Evolutionary conservation across 345 rosid species (phyloP).

Genomic region (Raphanus raphanistrum): DNA sequence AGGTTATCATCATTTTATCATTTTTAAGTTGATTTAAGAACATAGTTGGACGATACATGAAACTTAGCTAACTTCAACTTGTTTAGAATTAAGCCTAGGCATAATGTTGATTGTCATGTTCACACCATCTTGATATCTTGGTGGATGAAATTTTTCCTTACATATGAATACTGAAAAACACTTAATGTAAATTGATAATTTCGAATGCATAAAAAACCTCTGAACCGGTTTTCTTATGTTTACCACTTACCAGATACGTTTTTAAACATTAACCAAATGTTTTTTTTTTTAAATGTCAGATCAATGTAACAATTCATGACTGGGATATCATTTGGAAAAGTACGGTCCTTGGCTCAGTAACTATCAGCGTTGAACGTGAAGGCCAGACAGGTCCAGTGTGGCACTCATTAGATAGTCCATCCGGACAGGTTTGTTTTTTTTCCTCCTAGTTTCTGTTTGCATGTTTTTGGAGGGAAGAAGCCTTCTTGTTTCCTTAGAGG

Average conservation of each 20-base stretch:
- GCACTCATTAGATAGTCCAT: constrained; percentile 83
- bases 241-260: background rate
- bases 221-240: constrained; percentile 8
- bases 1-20: constrained; percentile 51
- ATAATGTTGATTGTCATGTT: background rate
- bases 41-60: background rate
- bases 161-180: background rate
- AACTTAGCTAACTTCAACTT: background rate
- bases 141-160: background rate
- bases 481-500: constrained; percentile 11
- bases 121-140: background rate
- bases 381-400: constrained; percentile 88
- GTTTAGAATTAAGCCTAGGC: background rate
- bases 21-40: background rate
- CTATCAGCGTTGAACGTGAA: constrained; percentile 79
- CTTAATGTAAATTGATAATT: background rate
- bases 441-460: constrained; percentile 18
- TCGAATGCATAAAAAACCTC: background rate
- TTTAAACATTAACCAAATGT: constrained; percentile 3
- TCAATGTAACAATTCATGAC: constrained; percentile 90
- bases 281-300: constrained; percentile 46
- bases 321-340: constrained; percentile 99
- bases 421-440: constrained; percentile 74
- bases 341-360: constrained; percentile 91
- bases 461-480: background rate